Percentiles rank a stretch among this genome's conserved stretches.
Conservation (phyloP, 345 rosid genomes). For the Hirschfeldia incana region DNA sequence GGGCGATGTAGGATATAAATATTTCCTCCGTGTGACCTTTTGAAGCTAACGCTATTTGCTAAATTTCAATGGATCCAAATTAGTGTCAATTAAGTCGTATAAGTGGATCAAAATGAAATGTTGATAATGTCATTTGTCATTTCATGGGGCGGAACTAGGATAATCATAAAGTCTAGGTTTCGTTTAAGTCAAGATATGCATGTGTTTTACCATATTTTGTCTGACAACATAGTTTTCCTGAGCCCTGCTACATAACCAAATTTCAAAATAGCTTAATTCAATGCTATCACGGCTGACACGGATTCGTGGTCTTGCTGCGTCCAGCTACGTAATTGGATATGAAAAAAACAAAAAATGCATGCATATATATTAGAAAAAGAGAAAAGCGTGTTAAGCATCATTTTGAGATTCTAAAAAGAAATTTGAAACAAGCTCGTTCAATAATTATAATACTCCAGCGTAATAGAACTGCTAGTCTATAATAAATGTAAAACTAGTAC, state of each 20-base stretch:
- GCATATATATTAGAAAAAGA: background rate
- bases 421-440: background rate
- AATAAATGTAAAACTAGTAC: slow-evolving; percentile 3
- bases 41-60: background rate
- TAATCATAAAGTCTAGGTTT: background rate
- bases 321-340: background rate
- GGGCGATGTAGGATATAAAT: background rate
- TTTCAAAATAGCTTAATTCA: background rate
- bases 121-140: background rate
- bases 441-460: background rate
- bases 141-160: background rate
- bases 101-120: background rate
- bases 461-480: background rate
- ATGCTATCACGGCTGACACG: background rate
- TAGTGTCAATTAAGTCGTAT: background rate
- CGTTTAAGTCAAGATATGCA: background rate
- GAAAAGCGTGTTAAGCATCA: background rate
- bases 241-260: background rate
- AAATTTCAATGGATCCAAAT: background rate
- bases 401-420: background rate
- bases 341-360: background rate
- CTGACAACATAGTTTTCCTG: background rate
- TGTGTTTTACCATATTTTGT: background rate
- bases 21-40: background rate
- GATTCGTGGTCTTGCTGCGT: background rate